Evolutionary conservation across 2,329 filamentous ascomycete genomes (phyloP).

Genomic region (Diaporthe australafricana): DNA sequence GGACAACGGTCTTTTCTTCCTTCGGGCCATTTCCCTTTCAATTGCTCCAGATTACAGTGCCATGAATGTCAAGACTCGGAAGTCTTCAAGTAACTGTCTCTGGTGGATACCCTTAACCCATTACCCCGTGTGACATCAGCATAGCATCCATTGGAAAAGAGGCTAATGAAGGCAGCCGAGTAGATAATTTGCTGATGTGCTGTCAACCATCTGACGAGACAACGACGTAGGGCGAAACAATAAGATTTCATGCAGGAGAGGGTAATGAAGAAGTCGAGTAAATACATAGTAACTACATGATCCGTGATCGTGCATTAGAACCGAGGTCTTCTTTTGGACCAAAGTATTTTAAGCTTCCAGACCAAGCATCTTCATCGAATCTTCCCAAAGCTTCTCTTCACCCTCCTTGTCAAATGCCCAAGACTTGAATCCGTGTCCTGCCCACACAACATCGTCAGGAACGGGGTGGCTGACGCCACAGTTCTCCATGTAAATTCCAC

Average conservation of each 20-base stretch:
- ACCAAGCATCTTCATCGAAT: neutral
- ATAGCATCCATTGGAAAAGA: neutral
- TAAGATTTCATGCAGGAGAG: neutral
- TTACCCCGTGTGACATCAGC: neutral
- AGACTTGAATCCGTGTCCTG: neutral
- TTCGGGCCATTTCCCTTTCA: neutral
- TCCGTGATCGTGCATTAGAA: neutral
- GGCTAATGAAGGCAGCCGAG: neutral
- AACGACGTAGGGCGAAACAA: neutral
- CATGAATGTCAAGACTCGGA: neutral
- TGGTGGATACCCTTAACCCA: neutral
- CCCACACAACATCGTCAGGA: conserved; percentile 1
- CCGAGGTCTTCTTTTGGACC: neutral
- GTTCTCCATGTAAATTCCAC: conserved; percentile 48
- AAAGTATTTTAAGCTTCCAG: neutral
- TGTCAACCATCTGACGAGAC: neutral
- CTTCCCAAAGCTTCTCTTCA: neutral
- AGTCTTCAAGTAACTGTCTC: neutral
- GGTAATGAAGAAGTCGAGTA: neutral
- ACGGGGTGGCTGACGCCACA: conserved; percentile 11
- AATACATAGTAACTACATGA: neutral
- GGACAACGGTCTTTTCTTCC: no score
- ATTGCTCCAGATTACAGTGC: neutral
- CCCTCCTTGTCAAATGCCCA: conserved; percentile 1
- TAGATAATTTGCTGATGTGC: neutral